Evolutionary conservation across 805 yeast genomes (phyloP).

Genomic region (Starmerella lactis-condensi): DNA sequence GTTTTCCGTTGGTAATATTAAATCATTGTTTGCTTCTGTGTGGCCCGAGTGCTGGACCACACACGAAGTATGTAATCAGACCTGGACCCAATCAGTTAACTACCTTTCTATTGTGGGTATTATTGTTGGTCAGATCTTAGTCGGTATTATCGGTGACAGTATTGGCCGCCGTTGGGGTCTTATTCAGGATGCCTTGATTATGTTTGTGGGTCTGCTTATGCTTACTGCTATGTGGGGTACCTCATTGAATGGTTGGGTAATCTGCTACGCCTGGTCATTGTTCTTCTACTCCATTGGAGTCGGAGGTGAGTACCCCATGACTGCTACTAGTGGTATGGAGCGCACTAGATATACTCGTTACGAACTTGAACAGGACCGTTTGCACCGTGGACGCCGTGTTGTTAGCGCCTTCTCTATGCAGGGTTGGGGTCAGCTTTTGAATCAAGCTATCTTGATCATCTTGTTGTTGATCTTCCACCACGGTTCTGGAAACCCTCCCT

Average conservation of each 20-base stretch:
- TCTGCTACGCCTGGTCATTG: constrained; percentile 29
- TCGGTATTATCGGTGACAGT: constrained; percentile 41
- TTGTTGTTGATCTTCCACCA: constrained; percentile 19
- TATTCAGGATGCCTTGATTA: constrained; percentile 37
- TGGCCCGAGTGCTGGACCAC: constrained; percentile 25
- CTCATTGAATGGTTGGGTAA: constrained; percentile 39
- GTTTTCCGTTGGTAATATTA: constrained; percentile 24
- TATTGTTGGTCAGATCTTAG: constrained; percentile 39
- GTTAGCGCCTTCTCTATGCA: constrained; percentile 22
- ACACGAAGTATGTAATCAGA: constrained; percentile 19
- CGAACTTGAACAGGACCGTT: constrained; percentile 22
- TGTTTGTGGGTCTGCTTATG: constrained; percentile 38
- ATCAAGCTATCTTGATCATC: constrained; percentile 20
- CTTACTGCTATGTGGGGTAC: constrained; percentile 43
- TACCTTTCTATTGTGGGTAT: constrained; percentile 30
- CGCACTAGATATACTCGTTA: constrained; percentile 27
- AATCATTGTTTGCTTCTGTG: constrained; percentile 19
- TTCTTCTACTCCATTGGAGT: constrained; percentile 36
- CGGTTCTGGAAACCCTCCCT: constrained; percentile 17
- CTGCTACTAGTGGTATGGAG: constrained; percentile 44
- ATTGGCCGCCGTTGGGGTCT: constrained; percentile 46
- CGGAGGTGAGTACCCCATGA: constrained; percentile 52
- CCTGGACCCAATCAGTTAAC: constrained; percentile 23
- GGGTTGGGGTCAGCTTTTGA: constrained; percentile 22
- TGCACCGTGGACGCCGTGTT: constrained; percentile 26